Percentiles rank a stretch among this genome's conserved stretches.
These are phyloP conservation scores for Pochonia chlamydosporia DNA, from an alignment of 2,329 filamentous ascomycete species.

Conservation along the genomic window DNA sequence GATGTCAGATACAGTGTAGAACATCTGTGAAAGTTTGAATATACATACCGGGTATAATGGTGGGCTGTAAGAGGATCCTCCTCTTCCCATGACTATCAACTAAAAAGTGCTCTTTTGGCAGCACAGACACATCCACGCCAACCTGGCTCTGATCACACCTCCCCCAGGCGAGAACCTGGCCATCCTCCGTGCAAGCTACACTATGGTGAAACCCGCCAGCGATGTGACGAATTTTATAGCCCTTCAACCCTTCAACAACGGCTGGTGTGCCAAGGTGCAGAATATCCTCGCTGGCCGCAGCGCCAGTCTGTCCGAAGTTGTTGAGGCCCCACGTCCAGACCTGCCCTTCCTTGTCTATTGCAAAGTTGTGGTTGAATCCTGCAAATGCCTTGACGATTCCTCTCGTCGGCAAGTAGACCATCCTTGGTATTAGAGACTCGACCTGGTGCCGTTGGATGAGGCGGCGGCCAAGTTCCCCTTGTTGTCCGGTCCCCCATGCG, in stretches of 20 bases:
- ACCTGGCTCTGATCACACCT: conserved; percentile 34
- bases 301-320: conserved; percentile 63
- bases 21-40: not conserved
- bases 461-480: conserved; percentile 45
- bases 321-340: conserved; percentile 68
- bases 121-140: conserved; percentile 7
- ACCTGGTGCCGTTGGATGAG: conserved; percentile 43
- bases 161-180: conserved; percentile 40
- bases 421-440: conserved; percentile 39
- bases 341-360: conserved; percentile 56
- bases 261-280: conserved; percentile 28
- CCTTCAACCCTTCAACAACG: conserved; percentile 42
- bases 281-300: conserved; percentile 47
- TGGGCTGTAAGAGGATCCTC: conserved; percentile 16
- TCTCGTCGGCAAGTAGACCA: conserved; percentile 15
- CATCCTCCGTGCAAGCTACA: conserved; percentile 38
- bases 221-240: conserved; percentile 49
- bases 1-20: not conserved
- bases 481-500: conserved; percentile 24
- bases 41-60: conserved; percentile 18
- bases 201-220: conserved; percentile 33
- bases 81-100: conserved; percentile 6
- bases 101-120: conserved; percentile 6
- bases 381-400: conserved; percentile 39
- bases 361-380: conserved; percentile 64